phyloP scores from a whole-genome alignment of 2,329 filamentous ascomycete genomes.

The Drechslerella coelobrocha region DNA sequence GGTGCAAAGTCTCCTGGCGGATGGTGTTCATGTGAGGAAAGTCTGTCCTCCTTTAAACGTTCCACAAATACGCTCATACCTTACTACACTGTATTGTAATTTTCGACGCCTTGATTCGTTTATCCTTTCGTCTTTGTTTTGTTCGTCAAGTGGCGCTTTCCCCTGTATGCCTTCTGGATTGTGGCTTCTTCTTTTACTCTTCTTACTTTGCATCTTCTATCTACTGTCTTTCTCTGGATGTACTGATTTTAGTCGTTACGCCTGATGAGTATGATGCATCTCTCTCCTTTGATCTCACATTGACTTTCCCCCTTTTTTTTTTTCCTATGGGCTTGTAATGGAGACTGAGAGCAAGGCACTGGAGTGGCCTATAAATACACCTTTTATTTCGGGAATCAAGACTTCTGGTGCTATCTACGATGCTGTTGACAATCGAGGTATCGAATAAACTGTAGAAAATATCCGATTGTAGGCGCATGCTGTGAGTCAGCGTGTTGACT shows the following conservation, averaged over 20 bases:
- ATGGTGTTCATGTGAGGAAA: not conserved
- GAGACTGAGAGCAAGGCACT: no score
- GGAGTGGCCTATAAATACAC: no score
- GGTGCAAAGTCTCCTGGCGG: slow-evolving; percentile 11
- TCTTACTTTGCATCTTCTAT: not conserved
- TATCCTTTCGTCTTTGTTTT: not conserved
- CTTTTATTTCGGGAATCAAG: not conserved
- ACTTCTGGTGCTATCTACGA: not conserved
- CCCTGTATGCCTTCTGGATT: not conserved
- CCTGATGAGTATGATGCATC: not conserved
- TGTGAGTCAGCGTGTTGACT: no score
- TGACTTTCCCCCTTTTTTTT: not conserved
- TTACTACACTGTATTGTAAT: not conserved
- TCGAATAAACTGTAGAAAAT: no score
- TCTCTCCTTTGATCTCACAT: no score
- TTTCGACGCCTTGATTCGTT: not conserved
- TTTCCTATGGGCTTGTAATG: no score
- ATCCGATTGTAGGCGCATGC: no score
- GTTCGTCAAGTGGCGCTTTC: no score
- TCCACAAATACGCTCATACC: not conserved
- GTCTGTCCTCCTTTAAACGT: not conserved
- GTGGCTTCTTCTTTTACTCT: slow-evolving; percentile 6
- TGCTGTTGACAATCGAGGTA: not conserved
- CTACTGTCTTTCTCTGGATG: slow-evolving; percentile 8
- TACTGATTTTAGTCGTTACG: slow-evolving; percentile 2